A percentile compares a stretch with the other conserved stretches of the same genome.
These are phyloP conservation scores for Coemansia sp. DNA, from an alignment of 192 early-diverging fungal genomes.

Conservation along the genomic window DNA sequence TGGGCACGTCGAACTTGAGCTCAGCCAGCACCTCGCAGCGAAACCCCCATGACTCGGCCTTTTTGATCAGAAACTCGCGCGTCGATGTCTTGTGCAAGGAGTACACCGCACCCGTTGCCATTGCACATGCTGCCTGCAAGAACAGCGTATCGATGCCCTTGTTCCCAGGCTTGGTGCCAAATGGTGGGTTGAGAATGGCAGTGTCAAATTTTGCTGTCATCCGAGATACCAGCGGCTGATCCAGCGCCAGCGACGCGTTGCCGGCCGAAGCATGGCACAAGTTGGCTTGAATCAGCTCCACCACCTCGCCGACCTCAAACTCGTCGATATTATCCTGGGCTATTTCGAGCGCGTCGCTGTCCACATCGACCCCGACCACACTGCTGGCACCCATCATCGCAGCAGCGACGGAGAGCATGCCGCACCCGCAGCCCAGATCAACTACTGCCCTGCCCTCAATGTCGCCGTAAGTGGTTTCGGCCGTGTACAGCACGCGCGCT, in stretches of 20 bases:
- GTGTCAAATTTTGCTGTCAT: slow-evolving; percentile 63
- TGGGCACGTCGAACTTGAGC: slow-evolving; percentile 71
- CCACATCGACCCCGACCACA: slow-evolving; percentile 64
- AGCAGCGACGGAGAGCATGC: slow-evolving; percentile 65
- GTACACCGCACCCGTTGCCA: slow-evolving; percentile 64
- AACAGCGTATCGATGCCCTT: slow-evolving; percentile 73
- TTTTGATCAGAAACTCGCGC: slow-evolving; percentile 64
- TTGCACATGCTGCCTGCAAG: slow-evolving; percentile 60
- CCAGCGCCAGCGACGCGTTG: slow-evolving; percentile 13
- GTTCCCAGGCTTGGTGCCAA: slow-evolving; percentile 69
- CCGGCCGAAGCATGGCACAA: slow-evolving; percentile 20
- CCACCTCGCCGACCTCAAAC: slow-evolving; percentile 53
- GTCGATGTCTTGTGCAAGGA: slow-evolving; percentile 78
- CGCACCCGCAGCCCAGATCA: slow-evolving; percentile 77
- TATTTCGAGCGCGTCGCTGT: slow-evolving; percentile 64
- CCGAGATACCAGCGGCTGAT: slow-evolving; percentile 26
- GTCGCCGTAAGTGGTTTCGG: slow-evolving; percentile 66
- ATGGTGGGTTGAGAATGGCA: slow-evolving; percentile 79
- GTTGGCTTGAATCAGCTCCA: slow-evolving; percentile 63
- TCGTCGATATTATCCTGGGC: slow-evolving; percentile 63
- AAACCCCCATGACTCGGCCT: slow-evolving; percentile 69
- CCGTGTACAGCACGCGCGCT: slow-evolving; percentile 70
- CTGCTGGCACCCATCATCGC: slow-evolving; percentile 57
- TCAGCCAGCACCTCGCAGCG: slow-evolving; percentile 70
- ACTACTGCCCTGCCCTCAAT: slow-evolving; percentile 67